Evolutionary conservation across 2,329 filamentous ascomycete species (phyloP), one percentile per base, ranked within the genome.

Genomic region (Paecilomyces formosus): DNA sequence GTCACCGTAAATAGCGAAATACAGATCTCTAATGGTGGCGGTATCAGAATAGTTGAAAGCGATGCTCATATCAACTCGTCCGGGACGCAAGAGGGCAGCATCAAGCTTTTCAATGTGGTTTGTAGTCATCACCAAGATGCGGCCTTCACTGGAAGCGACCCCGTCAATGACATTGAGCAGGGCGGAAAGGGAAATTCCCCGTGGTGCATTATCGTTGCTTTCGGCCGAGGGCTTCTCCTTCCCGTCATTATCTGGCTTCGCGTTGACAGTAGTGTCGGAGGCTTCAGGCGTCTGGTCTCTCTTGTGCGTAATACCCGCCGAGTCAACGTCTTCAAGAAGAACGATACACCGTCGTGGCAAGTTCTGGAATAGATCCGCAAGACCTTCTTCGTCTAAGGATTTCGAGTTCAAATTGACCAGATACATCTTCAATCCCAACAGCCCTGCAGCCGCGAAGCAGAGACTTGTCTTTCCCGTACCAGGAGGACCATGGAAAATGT

Each of bases 391-490:
- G 53, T 79, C 87, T 18, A 88, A 79, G 2, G 78, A 77, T 31
- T 70, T 75, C 2, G 85, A 88, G 69, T 82, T 88, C 49, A 91
- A 75, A 66, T 82, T 87, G 62, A 90, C 80, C 57, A 90, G 87
- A 72, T 90, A 90, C 61, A 91, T 87, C 54, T 83, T 81, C 74
- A 91, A 81, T 59, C 84, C 83, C 69, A 90, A 87, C 66, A 84
- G 82, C 4, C 88, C 88, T 0, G 88, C 87, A 55, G 89, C 79
- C 0, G 88, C 88, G 50, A 90, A 81, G 62, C 84, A 87, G 1
- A 91, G 79, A 53, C 85, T 88, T 52, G 85, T 88, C 73, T 93
- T 94, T 13, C 90, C 89, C 0, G 89, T 92, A 0, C 90, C 89
- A 0, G 89, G 89, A 0, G 90, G 89, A 0, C 91, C 91, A 63